Base-by-base conservation (phyloP, 164 flowering plant species). In the Stephania cephalantha region DNA sequence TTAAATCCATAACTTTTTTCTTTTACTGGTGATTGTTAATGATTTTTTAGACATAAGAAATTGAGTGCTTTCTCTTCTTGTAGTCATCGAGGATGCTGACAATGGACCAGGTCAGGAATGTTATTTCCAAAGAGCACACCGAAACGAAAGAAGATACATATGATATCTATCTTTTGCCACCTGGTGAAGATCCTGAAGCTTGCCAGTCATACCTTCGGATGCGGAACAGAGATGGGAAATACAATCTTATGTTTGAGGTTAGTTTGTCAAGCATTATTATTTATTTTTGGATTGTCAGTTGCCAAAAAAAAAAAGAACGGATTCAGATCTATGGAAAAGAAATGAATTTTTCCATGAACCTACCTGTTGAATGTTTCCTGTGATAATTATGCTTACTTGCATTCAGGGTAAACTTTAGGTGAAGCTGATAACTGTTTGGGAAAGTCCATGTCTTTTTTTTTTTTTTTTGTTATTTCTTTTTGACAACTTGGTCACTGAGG, bases 191-290 rank as follows among this genome's bases (percentile, higher is more conserved):
- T 87, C 94, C 98, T 71, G 98, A 95, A 85, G 85, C 95, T 42
- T 95, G 99, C 83, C 97, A 95, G 80, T 95, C 99, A 71, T 93
- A 95, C 85, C 76, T 95, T 79, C 85, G 99, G 84, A 93, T 95
- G 99, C 84, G 97, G 67, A 93, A 95, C 74, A 90, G 85, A 77
- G 99, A 95, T 79, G 99, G 99, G 75, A 95, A 93, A 81, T 95
- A 95, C 85, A 92, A 85, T 83, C 99, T 96, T 69, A 96, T 96
- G 98, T 96, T 96, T 87, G 97, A 94, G 98, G 98, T 96, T 74
- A 78, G 85, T 52, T 46, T 66, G 29, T 68, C 9, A 1, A 25
- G 45, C 30, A 58, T 73, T 35, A 35, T 77, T 73, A 29, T 70
- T 20, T 4, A 46, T 76, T 31, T 31, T 75, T 46, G 11, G 55